Conservation (phyloP, 179 eudicot species). For the Silene noctiflora region DNA sequence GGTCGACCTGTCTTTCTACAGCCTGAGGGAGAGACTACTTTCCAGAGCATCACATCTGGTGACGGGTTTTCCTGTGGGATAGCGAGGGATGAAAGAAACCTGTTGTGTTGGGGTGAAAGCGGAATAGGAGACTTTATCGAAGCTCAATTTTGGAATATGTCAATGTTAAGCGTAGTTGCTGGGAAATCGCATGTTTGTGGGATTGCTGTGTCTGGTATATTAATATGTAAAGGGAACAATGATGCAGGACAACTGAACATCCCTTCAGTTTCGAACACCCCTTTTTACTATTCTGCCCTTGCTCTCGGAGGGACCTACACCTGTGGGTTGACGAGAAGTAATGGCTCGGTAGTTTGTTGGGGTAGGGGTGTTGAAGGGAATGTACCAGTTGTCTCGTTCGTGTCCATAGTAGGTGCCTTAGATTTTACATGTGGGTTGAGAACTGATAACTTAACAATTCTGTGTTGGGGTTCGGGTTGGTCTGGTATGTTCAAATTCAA, state of each 20-base stretch:
- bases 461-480: slow-evolving; percentile 59
- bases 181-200: slow-evolving; percentile 60
- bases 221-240: slow-evolving; percentile 48
- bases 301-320: slow-evolving; percentile 45
- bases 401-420: slow-evolving; percentile 41
- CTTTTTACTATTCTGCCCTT: slow-evolving; percentile 37
- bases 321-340: slow-evolving; percentile 39
- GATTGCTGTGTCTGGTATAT: slow-evolving; percentile 33
- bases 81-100: slow-evolving; percentile 28
- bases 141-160: slow-evolving; percentile 31
- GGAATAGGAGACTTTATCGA: slow-evolving; percentile 39
- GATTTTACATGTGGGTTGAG: slow-evolving; percentile 54
- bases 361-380: slow-evolving; percentile 32
- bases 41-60: slow-evolving; percentile 46
- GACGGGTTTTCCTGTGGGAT: slow-evolving; percentile 54
- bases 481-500: slow-evolving; percentile 10
- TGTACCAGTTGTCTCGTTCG: slow-evolving; percentile 28
- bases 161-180: slow-evolving; percentile 46
- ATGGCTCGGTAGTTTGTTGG: slow-evolving; percentile 54
- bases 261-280: slow-evolving; percentile 24
- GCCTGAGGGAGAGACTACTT: slow-evolving; percentile 21
- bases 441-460: slow-evolving; percentile 25
- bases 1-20: slow-evolving; percentile 15
- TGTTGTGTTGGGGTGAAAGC: slow-evolving; percentile 52
- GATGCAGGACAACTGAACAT: slow-evolving; percentile 38